These are phyloP conservation scores for Teratosphaeria destructans DNA, from an alignment of 2,329 filamentous ascomycete species.

Conservation along the genomic window DNA sequence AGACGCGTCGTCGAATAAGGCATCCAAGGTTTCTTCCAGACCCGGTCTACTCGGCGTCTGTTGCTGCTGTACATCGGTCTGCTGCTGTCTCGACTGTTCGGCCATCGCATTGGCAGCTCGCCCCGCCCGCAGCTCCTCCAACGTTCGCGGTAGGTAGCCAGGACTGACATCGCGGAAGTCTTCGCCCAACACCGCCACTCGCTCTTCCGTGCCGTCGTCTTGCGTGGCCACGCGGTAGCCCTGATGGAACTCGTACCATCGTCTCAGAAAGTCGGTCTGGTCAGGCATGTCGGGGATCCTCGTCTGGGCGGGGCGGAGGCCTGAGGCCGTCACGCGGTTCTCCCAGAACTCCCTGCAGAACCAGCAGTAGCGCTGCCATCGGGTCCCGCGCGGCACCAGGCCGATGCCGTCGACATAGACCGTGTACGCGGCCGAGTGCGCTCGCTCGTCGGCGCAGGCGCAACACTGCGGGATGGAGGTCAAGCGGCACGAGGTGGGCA, in stretches of 20 bases:
- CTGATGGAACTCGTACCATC: conserved; percentile 41
- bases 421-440: conserved; percentile 34
- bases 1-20: conserved; percentile 22
- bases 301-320: conserved; percentile 34
- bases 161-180: conserved; percentile 36
- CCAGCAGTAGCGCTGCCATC: conserved; percentile 44
- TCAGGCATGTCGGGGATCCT: conserved; percentile 38
- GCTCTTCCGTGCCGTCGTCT: conserved; percentile 34
- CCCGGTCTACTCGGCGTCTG: conserved; percentile 12
- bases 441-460: conserved; percentile 22
- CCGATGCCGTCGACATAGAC: conserved; percentile 43
- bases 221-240: conserved; percentile 33
- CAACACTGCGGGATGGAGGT: conserved; percentile 22
- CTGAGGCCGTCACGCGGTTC: conserved; percentile 33
- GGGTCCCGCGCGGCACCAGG: conserved; percentile 36
- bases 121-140: conserved; percentile 34
- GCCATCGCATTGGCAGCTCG: conserved; percentile 19
- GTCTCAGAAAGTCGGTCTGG: conserved; percentile 35
- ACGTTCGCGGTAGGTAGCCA: conserved; percentile 36
- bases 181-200: conserved; percentile 38
- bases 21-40: conserved; percentile 26
- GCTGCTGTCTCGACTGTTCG: conserved; percentile 10
- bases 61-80: conserved; percentile 3
- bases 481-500: conserved; percentile 22
- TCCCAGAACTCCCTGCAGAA: conserved; percentile 43